Evolutionary conservation across 176 grass and related monocot species (phyloP).

Genomic region (Secale cereale): DNA sequence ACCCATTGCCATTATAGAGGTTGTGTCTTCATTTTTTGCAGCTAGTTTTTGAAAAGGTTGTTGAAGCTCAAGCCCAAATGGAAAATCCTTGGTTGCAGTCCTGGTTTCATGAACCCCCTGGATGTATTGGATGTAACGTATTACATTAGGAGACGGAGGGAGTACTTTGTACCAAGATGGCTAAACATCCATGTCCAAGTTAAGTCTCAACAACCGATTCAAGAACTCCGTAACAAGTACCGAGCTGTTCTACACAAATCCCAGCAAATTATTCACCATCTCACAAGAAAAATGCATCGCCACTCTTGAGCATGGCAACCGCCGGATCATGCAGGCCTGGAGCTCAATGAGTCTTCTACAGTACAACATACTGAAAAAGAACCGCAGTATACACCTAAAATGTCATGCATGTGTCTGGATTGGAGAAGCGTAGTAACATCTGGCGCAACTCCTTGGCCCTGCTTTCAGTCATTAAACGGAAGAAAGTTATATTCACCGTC

Average conservation of each 20-base stretch:
- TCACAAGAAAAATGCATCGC: not conserved
- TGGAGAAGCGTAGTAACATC: not conserved
- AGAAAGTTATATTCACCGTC: slow-evolving; percentile 1
- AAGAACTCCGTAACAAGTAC: not conserved
- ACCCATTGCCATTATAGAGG: too few species aligned
- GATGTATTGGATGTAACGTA: too few species aligned
- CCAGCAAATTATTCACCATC: not conserved
- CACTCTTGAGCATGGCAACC: not conserved
- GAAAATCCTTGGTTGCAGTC: too few species aligned
- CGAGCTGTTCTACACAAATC: not conserved
- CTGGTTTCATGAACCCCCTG: too few species aligned
- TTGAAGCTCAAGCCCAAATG: too few species aligned
- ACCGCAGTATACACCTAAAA: not conserved
- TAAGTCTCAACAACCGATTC: not conserved
- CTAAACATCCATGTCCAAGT: too few species aligned
- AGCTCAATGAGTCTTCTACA: not conserved
- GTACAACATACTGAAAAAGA: not conserved
- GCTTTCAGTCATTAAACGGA: not conserved
- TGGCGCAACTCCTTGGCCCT: slow-evolving; percentile 5
- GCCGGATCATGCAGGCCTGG: not conserved
- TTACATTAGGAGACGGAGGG: too few species aligned
- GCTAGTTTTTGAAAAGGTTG: too few species aligned
- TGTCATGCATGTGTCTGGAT: not conserved
- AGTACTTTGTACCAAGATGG: too few species aligned
- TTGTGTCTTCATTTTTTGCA: too few species aligned